Base-by-base conservation (phyloP, 768 basidiomycete genomes). In the Gelatoporia subvermispora region DNA sequence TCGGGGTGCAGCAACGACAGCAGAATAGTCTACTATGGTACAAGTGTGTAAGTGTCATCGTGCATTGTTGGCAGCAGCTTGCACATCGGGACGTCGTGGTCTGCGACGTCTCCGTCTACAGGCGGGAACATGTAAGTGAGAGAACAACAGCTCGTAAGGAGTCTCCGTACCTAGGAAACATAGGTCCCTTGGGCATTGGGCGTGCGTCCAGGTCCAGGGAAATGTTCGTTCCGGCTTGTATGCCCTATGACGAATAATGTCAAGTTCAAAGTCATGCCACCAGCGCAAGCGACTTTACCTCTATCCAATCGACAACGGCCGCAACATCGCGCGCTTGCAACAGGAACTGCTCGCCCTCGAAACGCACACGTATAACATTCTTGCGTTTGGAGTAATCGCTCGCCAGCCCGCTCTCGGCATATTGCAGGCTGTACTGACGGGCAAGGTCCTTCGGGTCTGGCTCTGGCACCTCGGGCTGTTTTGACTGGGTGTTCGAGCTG, bases 331-430 rank as follows among this genome's bases (percentile, higher is more conserved):
- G 79, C 2, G 90, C 89, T 68, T 99, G 95, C 57, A 99, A 59
- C 57, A 99, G 71, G 68, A 99, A 99, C 69, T 99, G 96, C 71
- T 98, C 91, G 11, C 95, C 96, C 64, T 96, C 93, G 54, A 93
- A 71, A 49, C 95, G 70, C 23, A 98, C 81, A 18, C 96, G 77
- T 28, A 98, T 93, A 39, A 98, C 95, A 64, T 98, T 89, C 72
- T 82, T 86, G 53, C 93, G 74, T 76, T 98, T 98, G 54, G 81
- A 34, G 68, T 99, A 99, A 65, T 99, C 96, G 50, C 89, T 93
- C 25, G 92, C 96, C 34, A 99, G 65, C 18, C 96, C 96, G 51
- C 90, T 92, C 73, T 97, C 94, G 7, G 93, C 92, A 56, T 87
- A 68, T 65, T 95, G 92, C 65, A 97, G 71, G 18, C 88, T 82